A percentile compares a stretch with the other conserved stretches of the same genome.
phyloP scores from a whole-genome alignment of 495 filamentous ascomycete species.

The Elaphomyces granulatus region DNA sequence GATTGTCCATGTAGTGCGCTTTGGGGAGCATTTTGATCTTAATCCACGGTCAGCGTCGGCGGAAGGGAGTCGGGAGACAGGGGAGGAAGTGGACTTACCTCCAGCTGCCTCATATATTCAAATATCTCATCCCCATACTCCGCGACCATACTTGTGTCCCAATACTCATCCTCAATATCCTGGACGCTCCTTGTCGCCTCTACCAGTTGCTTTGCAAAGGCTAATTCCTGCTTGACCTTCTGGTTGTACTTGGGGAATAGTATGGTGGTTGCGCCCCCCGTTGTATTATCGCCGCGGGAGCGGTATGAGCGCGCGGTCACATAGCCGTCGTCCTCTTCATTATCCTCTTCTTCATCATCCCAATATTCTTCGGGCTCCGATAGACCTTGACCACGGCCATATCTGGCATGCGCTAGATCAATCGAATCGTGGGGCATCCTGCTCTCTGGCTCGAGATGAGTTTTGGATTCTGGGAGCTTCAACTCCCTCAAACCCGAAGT shows the following conservation, averaged over 20 bases:
- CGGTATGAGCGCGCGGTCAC: conserved; percentile 58
- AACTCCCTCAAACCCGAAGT: too few relatives aligned
- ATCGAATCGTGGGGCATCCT: conserved; percentile 2
- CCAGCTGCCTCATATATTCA: conserved; percentile 70
- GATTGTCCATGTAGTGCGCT: conserved; percentile 88
- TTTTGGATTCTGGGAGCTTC: not conserved
- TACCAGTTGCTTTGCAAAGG: conserved; percentile 51
- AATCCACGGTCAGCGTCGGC: conserved; percentile 9
- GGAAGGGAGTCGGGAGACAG: not conserved
- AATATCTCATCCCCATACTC: conserved; percentile 97
- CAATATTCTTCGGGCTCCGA: conserved; percentile 59
- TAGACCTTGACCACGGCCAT: conserved; percentile 13
- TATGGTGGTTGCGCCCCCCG: conserved; percentile 52
- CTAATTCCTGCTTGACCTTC: conserved; percentile 50
- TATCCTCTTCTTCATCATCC: conserved; percentile 64
- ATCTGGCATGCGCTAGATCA: conserved; percentile 7
- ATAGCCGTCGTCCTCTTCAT: conserved; percentile 72
- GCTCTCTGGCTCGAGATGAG: not conserved
- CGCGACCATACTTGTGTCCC: conserved; percentile 96
- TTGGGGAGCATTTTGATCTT: conserved; percentile 73
- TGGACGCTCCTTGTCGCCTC: conserved; percentile 41
- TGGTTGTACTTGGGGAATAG: conserved; percentile 57
- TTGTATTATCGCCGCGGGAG: conserved; percentile 70
- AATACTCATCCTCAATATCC: conserved; percentile 72
- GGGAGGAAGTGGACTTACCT: conserved; percentile 69